A percentile compares a stretch with the other conserved stretches of the same genome.
These are phyloP conservation scores for Fonsecaea erecta DNA, from an alignment of 2,329 filamentous ascomycete genomes.

Conservation along the genomic window DNA sequence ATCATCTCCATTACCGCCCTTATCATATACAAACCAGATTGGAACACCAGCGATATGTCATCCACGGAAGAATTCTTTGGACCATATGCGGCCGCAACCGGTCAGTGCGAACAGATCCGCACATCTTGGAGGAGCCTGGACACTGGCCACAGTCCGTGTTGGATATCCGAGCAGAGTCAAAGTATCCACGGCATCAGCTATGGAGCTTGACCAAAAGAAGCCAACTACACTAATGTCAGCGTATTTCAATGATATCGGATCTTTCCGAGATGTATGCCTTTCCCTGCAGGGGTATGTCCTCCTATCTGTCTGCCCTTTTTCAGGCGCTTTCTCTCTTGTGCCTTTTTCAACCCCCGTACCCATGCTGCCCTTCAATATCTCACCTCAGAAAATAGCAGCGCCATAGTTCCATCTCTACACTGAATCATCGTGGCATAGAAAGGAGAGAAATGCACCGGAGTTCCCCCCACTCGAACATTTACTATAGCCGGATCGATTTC, in stretches of 20 bases:
- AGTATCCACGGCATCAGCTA: background rate
- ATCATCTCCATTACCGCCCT: background rate
- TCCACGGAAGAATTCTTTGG: background rate
- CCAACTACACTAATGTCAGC: background rate
- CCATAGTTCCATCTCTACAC: background rate
- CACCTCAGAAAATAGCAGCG: background rate
- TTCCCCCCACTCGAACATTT: background rate
- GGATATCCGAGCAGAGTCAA: background rate
- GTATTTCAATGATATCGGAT: background rate
- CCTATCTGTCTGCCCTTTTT: background rate
- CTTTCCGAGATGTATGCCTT: background rate
- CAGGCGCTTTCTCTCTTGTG: background rate
- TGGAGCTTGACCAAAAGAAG: background rate
- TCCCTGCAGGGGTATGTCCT: background rate
- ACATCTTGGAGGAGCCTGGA: background rate
- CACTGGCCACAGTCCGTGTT: background rate
- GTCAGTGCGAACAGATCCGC: background rate
- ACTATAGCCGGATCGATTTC: background rate
- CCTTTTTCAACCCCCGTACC: background rate
- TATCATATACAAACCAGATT: background rate
- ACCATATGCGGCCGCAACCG: background rate
- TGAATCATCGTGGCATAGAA: background rate
- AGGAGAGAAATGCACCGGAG: background rate
- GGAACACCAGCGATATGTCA: background rate
- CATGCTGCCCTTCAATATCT: background rate